Conservation (phyloP, 306 rosid species). For the Spatholobus suberectus region DNA sequence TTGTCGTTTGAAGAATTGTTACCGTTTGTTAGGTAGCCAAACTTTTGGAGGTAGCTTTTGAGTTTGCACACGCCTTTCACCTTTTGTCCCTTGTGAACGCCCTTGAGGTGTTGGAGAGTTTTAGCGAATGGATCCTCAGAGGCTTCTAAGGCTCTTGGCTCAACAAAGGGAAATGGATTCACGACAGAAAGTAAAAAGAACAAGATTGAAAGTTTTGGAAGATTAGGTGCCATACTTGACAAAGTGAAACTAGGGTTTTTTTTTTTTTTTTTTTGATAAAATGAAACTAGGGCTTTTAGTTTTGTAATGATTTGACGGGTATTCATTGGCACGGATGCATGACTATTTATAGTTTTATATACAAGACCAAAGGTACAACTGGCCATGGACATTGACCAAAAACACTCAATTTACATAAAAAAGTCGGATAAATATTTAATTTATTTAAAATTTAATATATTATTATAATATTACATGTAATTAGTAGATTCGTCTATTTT, state of each 20-base stretch:
- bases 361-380: not conserved
- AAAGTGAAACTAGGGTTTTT: not conserved
- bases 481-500: not conserved
- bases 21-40: slow-evolving; percentile 51
- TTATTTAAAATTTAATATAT: too few species aligned
- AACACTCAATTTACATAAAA: not conserved
- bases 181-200: not conserved
- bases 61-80: slow-evolving; percentile 45
- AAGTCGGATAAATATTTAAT: not conserved
- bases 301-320: not conserved
- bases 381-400: not conserved
- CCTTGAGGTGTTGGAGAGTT: slow-evolving; percentile 44
- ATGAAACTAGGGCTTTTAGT: too few species aligned
- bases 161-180: not conserved
- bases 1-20: not conserved
- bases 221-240: not conserved
- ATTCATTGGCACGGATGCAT: not conserved
- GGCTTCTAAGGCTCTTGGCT: not conserved
- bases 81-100: slow-evolving; percentile 48
- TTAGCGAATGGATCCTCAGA: not conserved
- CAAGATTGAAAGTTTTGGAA: not conserved
- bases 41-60: slow-evolving; percentile 44
- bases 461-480: too few species aligned
- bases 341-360: not conserved
- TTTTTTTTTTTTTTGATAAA: too few species aligned